These are phyloP conservation scores for Pseudogymnoascus sp. DNA, from an alignment of 2,329 filamentous ascomycete genomes.

Conservation along the genomic window DNA sequence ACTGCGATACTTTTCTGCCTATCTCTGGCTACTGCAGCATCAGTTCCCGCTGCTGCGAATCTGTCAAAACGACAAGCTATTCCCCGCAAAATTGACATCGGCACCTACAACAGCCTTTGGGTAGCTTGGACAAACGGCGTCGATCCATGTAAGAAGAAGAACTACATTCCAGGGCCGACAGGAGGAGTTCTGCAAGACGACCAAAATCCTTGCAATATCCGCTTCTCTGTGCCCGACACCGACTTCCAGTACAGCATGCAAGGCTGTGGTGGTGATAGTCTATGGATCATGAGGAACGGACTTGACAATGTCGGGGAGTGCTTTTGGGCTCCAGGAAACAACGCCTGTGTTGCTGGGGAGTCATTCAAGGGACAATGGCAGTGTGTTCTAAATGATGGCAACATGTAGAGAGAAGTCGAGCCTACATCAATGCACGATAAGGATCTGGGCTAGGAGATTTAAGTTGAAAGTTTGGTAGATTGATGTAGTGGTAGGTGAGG, in stretches of 20 bases:
- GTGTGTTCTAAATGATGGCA: slow-evolving; percentile 1
- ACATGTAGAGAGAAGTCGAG: neutral
- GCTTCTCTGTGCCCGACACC: neutral
- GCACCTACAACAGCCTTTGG: neutral
- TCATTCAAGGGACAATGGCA: neutral
- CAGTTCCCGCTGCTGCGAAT: neutral
- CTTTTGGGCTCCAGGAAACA: neutral
- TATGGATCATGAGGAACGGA: neutral
- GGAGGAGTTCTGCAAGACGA: neutral
- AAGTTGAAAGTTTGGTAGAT: neutral
- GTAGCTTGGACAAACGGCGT: neutral
- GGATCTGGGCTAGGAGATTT: neutral
- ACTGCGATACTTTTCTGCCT: neutral
- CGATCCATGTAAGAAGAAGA: neutral
- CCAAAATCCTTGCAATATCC: neutral
- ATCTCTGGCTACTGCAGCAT: neutral
- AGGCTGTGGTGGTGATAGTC: neutral
- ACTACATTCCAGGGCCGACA: neutral
- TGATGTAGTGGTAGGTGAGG: neutral
- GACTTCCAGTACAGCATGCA: neutral
- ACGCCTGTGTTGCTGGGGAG: neutral
- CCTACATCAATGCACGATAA: neutral
- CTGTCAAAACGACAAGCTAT: neutral
- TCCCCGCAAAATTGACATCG: neutral
- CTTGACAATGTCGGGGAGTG: neutral